Evolutionary conservation across 1,284 basidiomycete species (phyloP), one percentile per base, ranked within the genome.

Genomic region (Marasmius oreades): DNA sequence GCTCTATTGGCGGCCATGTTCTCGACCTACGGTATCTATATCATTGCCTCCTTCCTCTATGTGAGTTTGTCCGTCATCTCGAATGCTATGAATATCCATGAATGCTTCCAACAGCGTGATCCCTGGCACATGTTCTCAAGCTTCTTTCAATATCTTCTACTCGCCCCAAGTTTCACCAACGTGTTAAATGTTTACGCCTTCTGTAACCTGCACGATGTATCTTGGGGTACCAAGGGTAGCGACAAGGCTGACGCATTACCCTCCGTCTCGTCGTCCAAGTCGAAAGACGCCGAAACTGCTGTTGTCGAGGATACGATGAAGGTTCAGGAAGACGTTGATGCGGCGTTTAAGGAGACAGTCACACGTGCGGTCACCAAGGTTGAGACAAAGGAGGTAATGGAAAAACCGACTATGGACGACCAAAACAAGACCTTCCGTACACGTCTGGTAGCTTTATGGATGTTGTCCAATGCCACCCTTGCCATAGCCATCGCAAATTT

Each of bases 41-140:
- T 95, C 59, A 69, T 91, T 26, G 82, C 92, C 1, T 97, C 93
- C 1, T 83, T 95, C 72, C 83, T 98, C 64, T 98, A 95, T 67
- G 92, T 95, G 62, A 74, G 90, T 76, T 20, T 10, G 3, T 37
- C 51, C 28, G 10, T 50, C 33, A 20, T 24, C 33, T 16, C 22
- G 48, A 33, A 7, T 6, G 11, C 46, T 18, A 5, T 6, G 14
- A 10, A 57, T n/a, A 16, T n/a, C 43, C 50, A 12, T 39, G 28
- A 22, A 18, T 47, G 18, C n/a, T n/a, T 45, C n/a, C 50, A 58
- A 12, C 61, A 94, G 90, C 84, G 90, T 58, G 95, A 98, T 73
- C 95, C 95, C 5, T 98, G 95, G 95, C 95, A 98, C 70, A 92
- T 99, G 88, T 85, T 96, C 71, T 93, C 92, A n/a, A 95, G 92